A percentile compares a stretch with the other conserved stretches of the same genome.
Conservation (phyloP, 2,329 filamentous ascomycete genomes). For the Calonectria hongkongensis region DNA sequence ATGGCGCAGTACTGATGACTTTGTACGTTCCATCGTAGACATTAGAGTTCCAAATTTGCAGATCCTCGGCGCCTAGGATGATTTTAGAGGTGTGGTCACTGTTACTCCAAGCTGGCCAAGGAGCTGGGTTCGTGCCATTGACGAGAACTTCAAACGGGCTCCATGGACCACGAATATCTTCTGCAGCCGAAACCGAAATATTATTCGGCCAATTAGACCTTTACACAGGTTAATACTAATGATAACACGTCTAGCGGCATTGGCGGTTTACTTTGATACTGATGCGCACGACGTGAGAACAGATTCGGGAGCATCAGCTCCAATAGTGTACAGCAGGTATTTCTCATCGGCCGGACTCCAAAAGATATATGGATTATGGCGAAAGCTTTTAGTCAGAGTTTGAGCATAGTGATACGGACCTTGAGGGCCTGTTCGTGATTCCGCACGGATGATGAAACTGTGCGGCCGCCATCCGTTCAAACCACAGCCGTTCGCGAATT, state of each 20-base stretch:
- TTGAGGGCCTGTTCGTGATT: slow-evolving; percentile 14
- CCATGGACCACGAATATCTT: slow-evolving; percentile 47
- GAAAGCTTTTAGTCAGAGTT: background rate
- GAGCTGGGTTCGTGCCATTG: slow-evolving; percentile 60
- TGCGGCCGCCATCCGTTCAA: slow-evolving; percentile 14
- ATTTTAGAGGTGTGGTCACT: background rate
- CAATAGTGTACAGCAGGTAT: slow-evolving; percentile 8
- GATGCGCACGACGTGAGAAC: background rate
- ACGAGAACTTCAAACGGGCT: slow-evolving; percentile 38
- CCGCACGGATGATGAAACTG: slow-evolving; percentile 13
- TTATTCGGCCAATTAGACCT: slow-evolving; percentile 36
- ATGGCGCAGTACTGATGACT: background rate
- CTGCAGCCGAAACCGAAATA: slow-evolving; percentile 53
- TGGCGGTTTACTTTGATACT: background rate
- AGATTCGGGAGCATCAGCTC: background rate
- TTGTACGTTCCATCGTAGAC: background rate
- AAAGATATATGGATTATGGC: slow-evolving; percentile 11
- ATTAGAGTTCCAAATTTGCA: slow-evolving; percentile 3
- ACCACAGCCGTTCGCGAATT: slow-evolving; percentile 13
- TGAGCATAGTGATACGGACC: slow-evolving; percentile 11
- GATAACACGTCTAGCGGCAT: no score
- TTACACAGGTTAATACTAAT: background rate
- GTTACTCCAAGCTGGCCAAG: background rate
- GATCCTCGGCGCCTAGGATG: background rate
- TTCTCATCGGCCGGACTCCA: slow-evolving; percentile 17